Base-by-base conservation (phyloP, 225 moss, liverwort and hornwort species). In the Climacium dendroides region DNA sequence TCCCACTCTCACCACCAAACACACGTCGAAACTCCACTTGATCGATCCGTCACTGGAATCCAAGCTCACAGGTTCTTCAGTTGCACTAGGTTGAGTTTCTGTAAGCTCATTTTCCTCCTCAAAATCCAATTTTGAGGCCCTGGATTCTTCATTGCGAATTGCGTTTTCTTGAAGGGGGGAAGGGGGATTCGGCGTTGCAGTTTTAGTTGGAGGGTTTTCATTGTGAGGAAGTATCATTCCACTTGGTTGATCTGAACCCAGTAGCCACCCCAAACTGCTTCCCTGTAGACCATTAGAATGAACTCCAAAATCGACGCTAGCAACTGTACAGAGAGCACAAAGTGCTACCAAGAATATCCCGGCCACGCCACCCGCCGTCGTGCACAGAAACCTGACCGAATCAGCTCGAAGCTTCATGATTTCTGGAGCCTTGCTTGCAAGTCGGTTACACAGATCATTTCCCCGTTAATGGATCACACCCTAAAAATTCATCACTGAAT, bases 1-100 rank as follows among this genome's bases (percentile, higher is more conserved):
- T 45, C 79, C 78, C 64, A 93, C 88, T 32, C 69, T 19, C 18
- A 93, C 86, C 61, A 92, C 43, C 69, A 93, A 60, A 79, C 93
- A 93, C 19, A 90, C 84, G 66, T 81, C 90, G 78, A 89, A 86
- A n/a, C 73, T 66, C 89, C 87, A 80, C 34, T 57, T 35, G 34
- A 17, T 58, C 39, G 53, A 64, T 66, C 34, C 9, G 7, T 54
- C 61, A 53, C 75, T 53, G 64, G 65, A 77, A 41, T 77, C 23
- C 77, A 77, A 77, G 32, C 54, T 64, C 65, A 9, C 58, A 32
- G 26, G 55, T 41, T 25, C 52, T 78, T 72, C 61, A 69, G 26
- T 19, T 30, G 63, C n/a, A 63, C 7, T 29, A 7, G 70, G 13
- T 59, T 50, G 55, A 11, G 37, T 37, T 55, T 26, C 17, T 37